Evolutionary conservation across 306 rosid genomes (phyloP).

Genomic region (Lathyrus oleraceus): DNA sequence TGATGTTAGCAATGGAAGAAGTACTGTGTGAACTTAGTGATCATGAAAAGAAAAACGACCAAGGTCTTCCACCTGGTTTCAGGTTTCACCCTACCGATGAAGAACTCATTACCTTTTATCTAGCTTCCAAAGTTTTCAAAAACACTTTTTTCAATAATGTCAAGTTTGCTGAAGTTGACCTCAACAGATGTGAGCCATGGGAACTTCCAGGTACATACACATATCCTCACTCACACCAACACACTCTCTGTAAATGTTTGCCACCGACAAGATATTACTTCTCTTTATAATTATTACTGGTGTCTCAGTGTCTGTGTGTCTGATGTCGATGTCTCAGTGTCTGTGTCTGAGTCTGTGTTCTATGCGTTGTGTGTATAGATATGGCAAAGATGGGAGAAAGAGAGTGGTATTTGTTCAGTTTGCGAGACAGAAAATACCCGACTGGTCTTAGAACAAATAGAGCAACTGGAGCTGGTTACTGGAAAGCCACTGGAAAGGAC

Average conservation of each 20-base stretch:
- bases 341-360: no score
- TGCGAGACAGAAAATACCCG: conserved; percentile 82
- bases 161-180: conserved; percentile 69
- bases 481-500: conserved; percentile 92
- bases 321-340: no score
- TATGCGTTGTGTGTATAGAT: conserved; percentile 30
- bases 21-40: conserved; percentile 51
- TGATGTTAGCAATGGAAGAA: conserved; percentile 51
- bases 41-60: conserved; percentile 52
- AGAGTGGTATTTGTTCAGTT: conserved; percentile 81
- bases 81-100: conserved; percentile 87
- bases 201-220: conserved; percentile 67
- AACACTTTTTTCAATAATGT: conserved; percentile 38
- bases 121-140: conserved; percentile 64
- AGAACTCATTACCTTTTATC: conserved; percentile 69
- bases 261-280: no score
- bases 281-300: no score
- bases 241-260: no score
- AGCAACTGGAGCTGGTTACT: conserved; percentile 78
- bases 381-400: conserved; percentile 78
- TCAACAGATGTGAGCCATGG: conserved; percentile 82
- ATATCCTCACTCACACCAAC: no score
- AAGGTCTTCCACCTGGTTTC: conserved; percentile 82
- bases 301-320: no score
- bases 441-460: conserved; percentile 76